Evolutionary conservation across 2,329 filamentous ascomycete species (phyloP), one percentile per base, ranked within the genome.

Genomic region (Ophiostoma sp.): DNA sequence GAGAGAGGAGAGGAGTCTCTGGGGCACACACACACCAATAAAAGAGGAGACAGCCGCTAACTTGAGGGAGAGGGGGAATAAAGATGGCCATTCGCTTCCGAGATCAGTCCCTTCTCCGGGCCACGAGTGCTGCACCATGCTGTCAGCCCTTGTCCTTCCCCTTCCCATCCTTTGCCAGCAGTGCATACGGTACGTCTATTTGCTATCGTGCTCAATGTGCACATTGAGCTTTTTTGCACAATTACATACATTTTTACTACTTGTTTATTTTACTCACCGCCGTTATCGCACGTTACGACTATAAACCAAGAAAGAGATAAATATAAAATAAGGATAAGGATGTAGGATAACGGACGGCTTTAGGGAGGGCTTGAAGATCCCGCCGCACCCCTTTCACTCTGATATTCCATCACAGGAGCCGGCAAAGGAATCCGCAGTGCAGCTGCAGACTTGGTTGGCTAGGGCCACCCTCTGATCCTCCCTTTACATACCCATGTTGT

Each of bases 391-490:
- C 16, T 47, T 41, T 47, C 45, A 7, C 49, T 4, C 36, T 36
- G 49, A n/a, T 60, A 27, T 27, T 27, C 55, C 55, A 14, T 42
- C 42, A 4, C 41, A 52, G 47, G 6, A 58, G 66, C 47, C 62
- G 45, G 66, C 60, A n/a, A 64, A 11, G 45, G 41, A 27, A 58
- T 64, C 36, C 52, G 64, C 27, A 40, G 64, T 44, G 42, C 16
- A 18, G 27, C 45, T 36, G 36, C 11, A 52, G 44, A 16, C 58
- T 9, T 69, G 68, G 66, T 62, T 68, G 64, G 66, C 55, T 38
- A 12, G 66, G 66, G 36, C 64, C 69, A 70, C 45, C 64, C 52
- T 62, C 38, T 64, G 66, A 64, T 36, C 64, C 55, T 66, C 63
- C 45, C 68, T 45, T 38, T 55, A 27, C 3, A 27, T 2, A 63